A percentile compares a stretch with the other conserved stretches of the same genome.
Conservation (phyloP, 2,329 filamentous ascomycete genomes). For the Nemania sp. region DNA sequence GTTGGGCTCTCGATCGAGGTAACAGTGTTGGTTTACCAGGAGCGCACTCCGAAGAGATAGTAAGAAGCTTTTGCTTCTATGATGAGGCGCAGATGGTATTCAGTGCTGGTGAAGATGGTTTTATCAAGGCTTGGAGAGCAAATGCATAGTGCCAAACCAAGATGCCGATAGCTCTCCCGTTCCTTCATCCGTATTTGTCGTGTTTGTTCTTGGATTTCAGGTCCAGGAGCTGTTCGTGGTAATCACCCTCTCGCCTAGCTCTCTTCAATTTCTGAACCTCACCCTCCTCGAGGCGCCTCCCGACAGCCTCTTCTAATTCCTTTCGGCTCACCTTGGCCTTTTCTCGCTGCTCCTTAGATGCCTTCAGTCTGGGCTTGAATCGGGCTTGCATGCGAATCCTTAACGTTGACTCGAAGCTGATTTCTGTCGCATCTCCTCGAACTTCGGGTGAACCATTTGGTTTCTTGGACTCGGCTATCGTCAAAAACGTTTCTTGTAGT, state of each 20-base stretch:
- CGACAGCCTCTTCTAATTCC: conserved; percentile 82
- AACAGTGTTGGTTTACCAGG: conserved; percentile 63
- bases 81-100: conserved; percentile 63
- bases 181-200: conserved; percentile 71
- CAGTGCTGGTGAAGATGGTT: conserved; percentile 63
- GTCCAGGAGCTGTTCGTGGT: conserved; percentile 83
- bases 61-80: conserved; percentile 66
- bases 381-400: conserved; percentile 91
- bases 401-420: conserved; percentile 71
- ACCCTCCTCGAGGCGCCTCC: conserved; percentile 76
- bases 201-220: conserved; percentile 92
- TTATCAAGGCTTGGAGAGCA: conserved; percentile 61
- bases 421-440: conserved; percentile 73
- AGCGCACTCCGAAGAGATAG: conserved; percentile 66
- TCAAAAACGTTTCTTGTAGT: conserved; percentile 70
- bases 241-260: conserved; percentile 83
- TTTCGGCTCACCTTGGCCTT: conserved; percentile 82
- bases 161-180: conserved; percentile 11
- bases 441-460: conserved; percentile 62
- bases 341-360: conserved; percentile 80
- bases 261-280: conserved; percentile 84
- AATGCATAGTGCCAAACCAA: conserved; percentile 30
- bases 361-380: conserved; percentile 84
- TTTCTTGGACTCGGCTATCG: conserved; percentile 60
- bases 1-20: conserved; percentile 60